Base-by-base conservation (phyloP, 2,329 filamentous ascomycete species). In the Chaetomium olivaceum region DNA sequence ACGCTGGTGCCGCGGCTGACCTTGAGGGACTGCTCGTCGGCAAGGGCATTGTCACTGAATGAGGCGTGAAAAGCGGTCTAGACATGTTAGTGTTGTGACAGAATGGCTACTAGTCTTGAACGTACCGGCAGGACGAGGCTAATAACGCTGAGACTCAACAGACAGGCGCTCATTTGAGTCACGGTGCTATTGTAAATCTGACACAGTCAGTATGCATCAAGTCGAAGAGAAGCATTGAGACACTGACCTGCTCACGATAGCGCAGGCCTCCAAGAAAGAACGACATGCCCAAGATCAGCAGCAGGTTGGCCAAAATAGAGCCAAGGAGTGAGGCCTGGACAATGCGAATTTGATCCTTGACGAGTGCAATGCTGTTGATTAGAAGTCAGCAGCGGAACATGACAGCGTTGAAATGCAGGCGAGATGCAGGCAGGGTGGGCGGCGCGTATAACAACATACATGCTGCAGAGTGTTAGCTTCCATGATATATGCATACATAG, bases 91-190 rank as follows among this genome's bases (percentile, higher is more conserved):
- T 12, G 46, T 48, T 1, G 46, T 48, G 46, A 8, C 8, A 16
- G 2, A 23, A 19, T 8, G 31, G 54, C 85, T 73, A 2, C 21
- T 16, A 36, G 80, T 48, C 12, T 6, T 48, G 2, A 12, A 78
- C 86, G 71, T 78, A 91, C 89, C 1, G 93, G 93, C 14, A 97
- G 80, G 29, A 97, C 85, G 25, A 97, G 82, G 80, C 93, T 97
- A 78, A 92, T 93, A 67, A 96, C 93, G 74, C 91, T 93, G 77
- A 97, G 78, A 81, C 92, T 96, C 71, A 97, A 85, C 72, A 97
- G 83, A 79, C 92, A 96, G 60, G 93, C 93, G 76, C 92, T 97
- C 92, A 97, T 97, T 76, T 97, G 93, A 0, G 93, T 97, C 65
- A 97, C 92, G 25, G 92, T 97, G 78, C 89, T 95, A 79, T 97